Conservation (phyloP, 176 grass and related monocot genomes). For the Aegilops bicornis region DNA sequence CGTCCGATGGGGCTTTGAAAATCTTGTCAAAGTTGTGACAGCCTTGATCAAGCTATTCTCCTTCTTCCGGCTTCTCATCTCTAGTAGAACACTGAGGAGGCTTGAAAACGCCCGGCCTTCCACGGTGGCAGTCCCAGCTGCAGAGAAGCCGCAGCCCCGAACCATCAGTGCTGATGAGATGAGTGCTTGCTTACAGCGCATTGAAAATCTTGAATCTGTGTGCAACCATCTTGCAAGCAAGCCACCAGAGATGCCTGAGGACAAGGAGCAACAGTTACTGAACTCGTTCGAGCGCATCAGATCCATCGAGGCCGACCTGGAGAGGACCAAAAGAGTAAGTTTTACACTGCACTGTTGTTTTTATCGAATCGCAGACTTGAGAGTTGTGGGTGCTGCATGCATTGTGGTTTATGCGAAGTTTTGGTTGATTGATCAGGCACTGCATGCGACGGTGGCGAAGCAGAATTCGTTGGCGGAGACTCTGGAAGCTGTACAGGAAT, state of each 20-base stretch:
- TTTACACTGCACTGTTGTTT: no score
- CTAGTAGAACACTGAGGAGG: slow-evolving; percentile 44
- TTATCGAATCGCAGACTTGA: neutral
- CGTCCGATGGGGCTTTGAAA: slow-evolving; percentile 32
- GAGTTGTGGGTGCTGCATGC: neutral
- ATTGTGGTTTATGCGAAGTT: neutral
- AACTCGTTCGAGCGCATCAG: slow-evolving; percentile 88
- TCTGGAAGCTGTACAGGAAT: slow-evolving; percentile 68
- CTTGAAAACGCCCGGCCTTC: slow-evolving; percentile 31
- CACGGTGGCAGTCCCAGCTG: neutral
- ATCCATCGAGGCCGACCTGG: slow-evolving; percentile 81
- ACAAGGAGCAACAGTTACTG: slow-evolving; percentile 64
- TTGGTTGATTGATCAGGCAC: slow-evolving; percentile 26
- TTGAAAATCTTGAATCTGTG: slow-evolving; percentile 65
- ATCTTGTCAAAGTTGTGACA: slow-evolving; percentile 37
- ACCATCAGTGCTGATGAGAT: slow-evolving; percentile 35
- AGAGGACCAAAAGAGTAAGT: slow-evolving; percentile 72
- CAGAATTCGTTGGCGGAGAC: slow-evolving; percentile 65
- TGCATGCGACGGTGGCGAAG: slow-evolving; percentile 52
- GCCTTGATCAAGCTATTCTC: slow-evolving; percentile 73
- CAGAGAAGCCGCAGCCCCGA: slow-evolving; percentile 14
- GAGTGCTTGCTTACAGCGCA: slow-evolving; percentile 54
- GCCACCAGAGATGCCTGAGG: slow-evolving; percentile 61
- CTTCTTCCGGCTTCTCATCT: slow-evolving; percentile 43
- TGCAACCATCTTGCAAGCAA: slow-evolving; percentile 72